These are phyloP conservation scores for Melaleuca alternifolia DNA, from an alignment of 345 rosid genomes.

Conservation along the genomic window DNA sequence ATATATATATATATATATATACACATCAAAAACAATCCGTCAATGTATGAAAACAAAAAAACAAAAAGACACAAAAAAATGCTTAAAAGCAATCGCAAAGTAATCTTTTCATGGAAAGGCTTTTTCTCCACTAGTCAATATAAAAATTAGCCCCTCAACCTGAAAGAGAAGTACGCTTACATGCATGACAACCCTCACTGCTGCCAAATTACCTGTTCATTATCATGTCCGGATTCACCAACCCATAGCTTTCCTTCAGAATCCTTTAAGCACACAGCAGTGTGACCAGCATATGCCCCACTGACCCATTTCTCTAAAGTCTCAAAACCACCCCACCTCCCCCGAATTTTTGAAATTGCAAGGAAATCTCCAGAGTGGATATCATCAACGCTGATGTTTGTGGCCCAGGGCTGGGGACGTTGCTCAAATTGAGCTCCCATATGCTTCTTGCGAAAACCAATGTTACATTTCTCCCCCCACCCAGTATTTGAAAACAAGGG, in stretches of 20 bases:
- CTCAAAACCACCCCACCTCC: conserved; percentile 66
- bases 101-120: neutral
- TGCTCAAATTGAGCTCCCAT: conserved; percentile 68
- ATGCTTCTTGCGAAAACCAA: conserved; percentile 76
- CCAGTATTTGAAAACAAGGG: conserved; percentile 89
- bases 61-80: too few species aligned
- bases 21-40: neutral
- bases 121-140: neutral
- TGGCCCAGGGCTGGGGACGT: conserved; percentile 47
- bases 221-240: conserved; percentile 95
- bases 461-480: conserved; percentile 89
- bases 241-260: conserved; percentile 93
- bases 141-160: neutral
- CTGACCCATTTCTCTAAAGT: conserved; percentile 99
- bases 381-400: conserved; percentile 43
- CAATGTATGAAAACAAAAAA: neutral
- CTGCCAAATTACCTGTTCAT: conserved; percentile 52
- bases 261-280: conserved; percentile 85
- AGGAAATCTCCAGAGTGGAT: conserved; percentile 88
- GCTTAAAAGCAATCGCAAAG: too few species aligned
- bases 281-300: conserved; percentile 96
- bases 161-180: neutral
- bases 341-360: conserved; percentile 64
- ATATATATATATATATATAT: too few species aligned
- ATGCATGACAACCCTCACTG: neutral